Evolutionary conservation across 768 basidiomycete species (phyloP).

Genomic region (Leccinum pellstonianum): DNA sequence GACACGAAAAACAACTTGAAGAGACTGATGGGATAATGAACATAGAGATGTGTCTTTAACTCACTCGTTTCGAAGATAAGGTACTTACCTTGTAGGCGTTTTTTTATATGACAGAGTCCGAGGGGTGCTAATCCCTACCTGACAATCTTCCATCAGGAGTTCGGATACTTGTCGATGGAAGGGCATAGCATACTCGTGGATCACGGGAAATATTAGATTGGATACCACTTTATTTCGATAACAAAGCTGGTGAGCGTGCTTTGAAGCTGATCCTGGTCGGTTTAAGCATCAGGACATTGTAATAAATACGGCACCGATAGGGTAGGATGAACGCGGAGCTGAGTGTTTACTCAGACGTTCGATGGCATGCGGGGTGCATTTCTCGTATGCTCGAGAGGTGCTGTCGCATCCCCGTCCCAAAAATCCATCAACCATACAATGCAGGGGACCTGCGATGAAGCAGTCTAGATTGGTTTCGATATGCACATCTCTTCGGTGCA

Average conservation of each 20-base stretch:
- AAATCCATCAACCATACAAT: background rate
- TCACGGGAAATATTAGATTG: background rate
- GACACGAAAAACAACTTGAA: background rate
- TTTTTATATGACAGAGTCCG: background rate
- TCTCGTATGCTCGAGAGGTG: background rate
- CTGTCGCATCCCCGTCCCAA: too few species aligned
- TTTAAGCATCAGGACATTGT: background rate
- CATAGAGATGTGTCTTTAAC: background rate
- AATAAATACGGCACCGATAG: background rate
- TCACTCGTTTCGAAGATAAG: background rate
- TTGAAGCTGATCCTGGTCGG: background rate
- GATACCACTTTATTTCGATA: background rate
- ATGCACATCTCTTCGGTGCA: constrained; percentile 4
- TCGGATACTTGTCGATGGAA: background rate
- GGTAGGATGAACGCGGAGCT: background rate
- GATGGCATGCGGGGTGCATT: background rate
- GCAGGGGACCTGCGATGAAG: background rate
- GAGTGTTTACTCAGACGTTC: background rate
- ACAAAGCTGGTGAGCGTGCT: background rate
- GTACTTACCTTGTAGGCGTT: background rate
- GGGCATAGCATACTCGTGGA: background rate
- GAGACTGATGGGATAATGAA: background rate
- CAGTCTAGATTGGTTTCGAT: constrained; percentile 16
- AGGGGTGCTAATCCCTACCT: background rate
- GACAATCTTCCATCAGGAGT: background rate